These are phyloP conservation scores for Datura wrightii DNA, from an alignment of 257 asterid genomes.

Conservation along the genomic window DNA sequence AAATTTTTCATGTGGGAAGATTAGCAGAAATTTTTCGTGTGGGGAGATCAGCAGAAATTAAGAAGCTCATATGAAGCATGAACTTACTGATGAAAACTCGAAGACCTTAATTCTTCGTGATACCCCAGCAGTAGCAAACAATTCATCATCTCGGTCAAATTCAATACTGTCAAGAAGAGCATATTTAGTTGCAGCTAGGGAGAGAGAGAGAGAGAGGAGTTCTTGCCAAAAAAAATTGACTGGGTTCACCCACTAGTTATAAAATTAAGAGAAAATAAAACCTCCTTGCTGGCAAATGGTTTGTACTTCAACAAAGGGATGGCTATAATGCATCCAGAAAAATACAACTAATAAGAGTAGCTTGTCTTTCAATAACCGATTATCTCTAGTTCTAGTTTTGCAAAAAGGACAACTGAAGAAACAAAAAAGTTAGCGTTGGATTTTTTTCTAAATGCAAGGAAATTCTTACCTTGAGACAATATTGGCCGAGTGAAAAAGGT, in stretches of 20 bases:
- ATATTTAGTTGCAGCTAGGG: conserved; percentile 26
- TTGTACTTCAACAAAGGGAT: neutral
- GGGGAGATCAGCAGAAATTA: neutral
- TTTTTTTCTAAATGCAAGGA: neutral
- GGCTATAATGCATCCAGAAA: neutral
- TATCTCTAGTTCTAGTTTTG: neutral
- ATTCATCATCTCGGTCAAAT: conserved; percentile 80
- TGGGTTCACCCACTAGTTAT: neutral
- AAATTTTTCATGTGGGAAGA: neutral
- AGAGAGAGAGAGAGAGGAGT: neutral
- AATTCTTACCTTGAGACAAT: conserved; percentile 72
- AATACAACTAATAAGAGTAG: neutral
- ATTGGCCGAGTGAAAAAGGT: conserved; percentile 84
- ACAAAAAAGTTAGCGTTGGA: neutral
- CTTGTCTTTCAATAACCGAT: neutral
- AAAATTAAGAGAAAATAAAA: neutral
- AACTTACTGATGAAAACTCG: conserved; percentile 67
- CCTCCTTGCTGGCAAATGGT: neutral
- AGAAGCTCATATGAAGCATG: conserved; percentile 21
- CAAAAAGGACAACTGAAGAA: neutral
- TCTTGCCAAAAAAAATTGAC: neutral
- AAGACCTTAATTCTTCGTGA: conserved; percentile 76
- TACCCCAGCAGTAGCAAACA: conserved; percentile 88
- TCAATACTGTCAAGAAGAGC: conserved; percentile 65
- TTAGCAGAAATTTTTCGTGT: neutral